phyloP scores from a whole-genome alignment of 2,329 filamentous ascomycete species.

The Ramularia endophylla region DNA sequence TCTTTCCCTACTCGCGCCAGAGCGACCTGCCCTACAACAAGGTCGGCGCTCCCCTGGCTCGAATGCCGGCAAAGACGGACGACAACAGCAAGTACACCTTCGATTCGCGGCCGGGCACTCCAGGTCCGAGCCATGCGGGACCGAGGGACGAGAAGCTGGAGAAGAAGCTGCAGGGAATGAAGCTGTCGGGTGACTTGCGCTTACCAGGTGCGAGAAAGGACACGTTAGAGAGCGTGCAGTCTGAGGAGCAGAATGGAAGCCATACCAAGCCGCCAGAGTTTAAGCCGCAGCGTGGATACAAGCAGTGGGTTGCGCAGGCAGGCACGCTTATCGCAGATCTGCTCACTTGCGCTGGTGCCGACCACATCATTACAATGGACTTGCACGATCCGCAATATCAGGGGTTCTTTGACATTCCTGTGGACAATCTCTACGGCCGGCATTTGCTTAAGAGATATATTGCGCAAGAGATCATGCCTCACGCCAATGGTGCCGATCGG shows the following conservation, averaged over 20 bases:
- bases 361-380: constrained; percentile 98
- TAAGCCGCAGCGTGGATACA: constrained; percentile 85
- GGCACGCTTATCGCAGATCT: constrained; percentile 92
- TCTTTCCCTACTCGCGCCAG: constrained; percentile 96
- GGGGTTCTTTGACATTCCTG: constrained; percentile 97
- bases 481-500: constrained; percentile 51
- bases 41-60: constrained; percentile 77
- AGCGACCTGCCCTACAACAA: constrained; percentile 98
- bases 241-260: constrained; percentile 1
- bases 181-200: constrained; percentile 36
- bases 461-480: constrained; percentile 76
- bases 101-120: constrained; percentile 85
- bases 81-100: constrained; percentile 65
- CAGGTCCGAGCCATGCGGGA: constrained; percentile 54
- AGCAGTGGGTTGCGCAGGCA: constrained; percentile 97
- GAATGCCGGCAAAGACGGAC: constrained; percentile 54
- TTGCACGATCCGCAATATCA: constrained; percentile 95
- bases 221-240: constrained; percentile 28
- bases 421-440: constrained; percentile 92
- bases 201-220: constrained; percentile 22
- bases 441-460: constrained; percentile 64
- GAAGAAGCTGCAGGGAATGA: constrained; percentile 65
- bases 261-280: constrained; percentile 50
- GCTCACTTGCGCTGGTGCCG: constrained; percentile 88
- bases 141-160: constrained; percentile 46